Evolutionary conservation across 2,329 filamentous ascomycete genomes (phyloP).

Genomic region (Hymenotorrendiella dingleyae): DNA sequence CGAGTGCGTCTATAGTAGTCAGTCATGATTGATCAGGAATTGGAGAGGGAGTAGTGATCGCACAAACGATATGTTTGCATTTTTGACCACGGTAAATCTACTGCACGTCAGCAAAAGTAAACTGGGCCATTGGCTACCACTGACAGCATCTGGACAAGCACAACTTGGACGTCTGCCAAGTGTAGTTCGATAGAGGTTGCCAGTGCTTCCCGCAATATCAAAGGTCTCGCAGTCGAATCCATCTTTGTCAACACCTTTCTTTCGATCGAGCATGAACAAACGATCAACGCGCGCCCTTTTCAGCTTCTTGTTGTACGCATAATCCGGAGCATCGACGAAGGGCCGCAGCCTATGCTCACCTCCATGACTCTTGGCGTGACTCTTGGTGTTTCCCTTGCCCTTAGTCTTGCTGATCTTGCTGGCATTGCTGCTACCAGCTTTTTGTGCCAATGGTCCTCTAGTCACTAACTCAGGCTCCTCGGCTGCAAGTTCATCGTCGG

Average conservation of each 20-base stretch:
- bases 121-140: background rate
- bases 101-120: background rate
- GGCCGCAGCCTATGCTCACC: constrained; percentile 9
- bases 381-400: too few relatives aligned
- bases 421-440: background rate
- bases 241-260: constrained; percentile 3
- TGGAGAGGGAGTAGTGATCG: background rate
- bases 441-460: too few relatives aligned
- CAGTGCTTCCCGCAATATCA: constrained; percentile 19
- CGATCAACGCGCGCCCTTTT: constrained; percentile 17
- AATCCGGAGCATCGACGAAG: constrained; percentile 14
- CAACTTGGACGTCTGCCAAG: constrained; percentile 15
- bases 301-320: constrained; percentile 14
- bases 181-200: constrained; percentile 13
- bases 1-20: constrained; percentile 12
- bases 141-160: constrained; percentile 19
- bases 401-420: too few relatives aligned
- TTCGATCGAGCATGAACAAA: constrained; percentile 20
- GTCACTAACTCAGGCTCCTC: background rate
- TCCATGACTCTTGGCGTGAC: background rate
- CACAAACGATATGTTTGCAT: constrained; percentile 20
- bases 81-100: constrained; percentile 16
- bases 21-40: background rate
- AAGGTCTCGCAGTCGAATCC: constrained; percentile 12
- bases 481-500: background rate